Evolutionary conservation across 2,329 filamentous ascomycete genomes (phyloP), one percentile per base, ranked within the genome.

Genomic region (Calonectria crousiana): DNA sequence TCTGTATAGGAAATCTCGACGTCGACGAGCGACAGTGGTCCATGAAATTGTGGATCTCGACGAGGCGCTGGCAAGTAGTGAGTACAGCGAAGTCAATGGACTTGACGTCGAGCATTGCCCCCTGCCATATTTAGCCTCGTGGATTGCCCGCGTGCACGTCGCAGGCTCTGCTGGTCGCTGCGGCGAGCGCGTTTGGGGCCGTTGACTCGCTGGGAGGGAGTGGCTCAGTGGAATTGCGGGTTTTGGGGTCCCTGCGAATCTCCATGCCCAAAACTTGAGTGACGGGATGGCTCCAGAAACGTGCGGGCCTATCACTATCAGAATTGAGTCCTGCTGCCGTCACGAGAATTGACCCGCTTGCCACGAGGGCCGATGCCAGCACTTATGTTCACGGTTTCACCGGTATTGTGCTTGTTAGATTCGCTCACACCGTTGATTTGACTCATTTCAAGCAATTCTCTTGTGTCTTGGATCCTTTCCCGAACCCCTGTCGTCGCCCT

Each of bases 111-210:
- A 77, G 70, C 75, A 79, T 75, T 69, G 71, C 68, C 78, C 77
- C 78, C 73, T 77, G 76, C 76, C 79, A 77, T 67, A 79, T 75
- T 78, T 81, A 81, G 79, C 75, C 79, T 78, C 79, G 77, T 81
- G 78, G 78, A 67, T 67, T 80, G 79, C 72, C 79, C 79, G 76
- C 79, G 79, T 81, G 79, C 79, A 69, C 69, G 53, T 70, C 67
- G 69, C 73, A 67, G 47, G 65, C 44, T 71, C 32, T 71, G 69
- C 56, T 69, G 56, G 72, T 62, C 67, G 32, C 65, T 64, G 56
- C 30, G 34, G 53, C 65, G 65, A 65, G 34, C 41, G 53, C 68
- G 65, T 58, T 67, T 67, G 36, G 56, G 41, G 60, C 36, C 38
- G 49, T 71, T 71, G 72, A 79, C 75, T 79, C 72, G 78, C 77